Evolutionary conservation across 768 basidiomycete species (phyloP).

Genomic region (Gloeopeniophorella convolvens): DNA sequence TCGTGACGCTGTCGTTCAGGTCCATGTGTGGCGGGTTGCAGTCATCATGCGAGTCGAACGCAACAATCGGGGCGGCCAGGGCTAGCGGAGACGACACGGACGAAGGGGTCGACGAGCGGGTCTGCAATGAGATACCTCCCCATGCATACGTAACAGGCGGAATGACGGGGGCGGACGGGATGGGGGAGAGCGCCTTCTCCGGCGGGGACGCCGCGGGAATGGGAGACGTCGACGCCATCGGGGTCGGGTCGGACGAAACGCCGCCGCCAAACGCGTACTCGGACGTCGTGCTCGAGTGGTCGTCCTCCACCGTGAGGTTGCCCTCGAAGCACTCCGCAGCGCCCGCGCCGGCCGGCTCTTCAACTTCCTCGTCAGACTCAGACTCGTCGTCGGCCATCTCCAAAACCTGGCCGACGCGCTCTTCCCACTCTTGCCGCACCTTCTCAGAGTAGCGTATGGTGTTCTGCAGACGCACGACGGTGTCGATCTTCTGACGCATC

Average conservation of each 20-base stretch:
- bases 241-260: slow-evolving; percentile 58
- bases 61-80: slow-evolving; percentile 77
- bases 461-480: slow-evolving; percentile 92
- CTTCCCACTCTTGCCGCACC: slow-evolving; percentile 96
- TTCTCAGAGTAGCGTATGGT: slow-evolving; percentile 96
- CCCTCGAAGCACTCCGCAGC: slow-evolving; percentile 20
- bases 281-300: slow-evolving; percentile 57
- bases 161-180: slow-evolving; percentile 21
- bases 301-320: slow-evolving; percentile 31
- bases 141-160: slow-evolving; percentile 33
- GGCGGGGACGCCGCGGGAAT: slow-evolving; percentile 21
- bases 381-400: slow-evolving; percentile 49
- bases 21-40: slow-evolving; percentile 53
- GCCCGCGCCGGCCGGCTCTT: slow-evolving; percentile 23
- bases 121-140: slow-evolving; percentile 46
- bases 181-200: slow-evolving; percentile 12
- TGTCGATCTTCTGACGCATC: slow-evolving; percentile 90
- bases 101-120: slow-evolving; percentile 82
- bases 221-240: slow-evolving; percentile 52
- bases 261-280: slow-evolving; percentile 51
- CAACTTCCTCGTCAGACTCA: slow-evolving; percentile 44
- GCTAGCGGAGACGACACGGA: slow-evolving; percentile 85
- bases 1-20: slow-evolving; percentile 46
- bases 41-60: slow-evolving; percentile 55
- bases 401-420: slow-evolving; percentile 67